Base-by-base conservation (phyloP, 306 rosid species). In the Crataegus laevigata region DNA sequence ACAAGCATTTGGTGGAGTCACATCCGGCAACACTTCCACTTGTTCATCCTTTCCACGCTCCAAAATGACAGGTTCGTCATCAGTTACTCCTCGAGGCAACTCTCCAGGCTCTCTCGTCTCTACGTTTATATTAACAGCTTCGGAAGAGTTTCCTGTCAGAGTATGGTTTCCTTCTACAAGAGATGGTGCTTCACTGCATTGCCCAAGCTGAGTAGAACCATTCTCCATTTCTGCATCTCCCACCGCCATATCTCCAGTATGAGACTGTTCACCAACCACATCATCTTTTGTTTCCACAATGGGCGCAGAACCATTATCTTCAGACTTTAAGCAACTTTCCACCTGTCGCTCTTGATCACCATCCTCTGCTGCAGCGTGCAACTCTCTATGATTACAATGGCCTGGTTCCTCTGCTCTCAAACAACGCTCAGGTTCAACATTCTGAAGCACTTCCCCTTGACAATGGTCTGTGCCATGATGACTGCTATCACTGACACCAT, bases 1-100 rank as follows among this genome's bases (percentile, higher is more conserved):
- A 43, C 10, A 15, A 25, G 3, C 62, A 11, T 15, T 18, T 51
- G 67, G 58, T 17, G 29, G 64, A 36, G 19, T 6, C 43, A 11
- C 11, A 65, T 79, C 62, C 3, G 14, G 22, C 15, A 73, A 78
- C 21, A 25, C 9, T 8, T 80, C 76, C 26, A 18, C 52, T 28
- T 71, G 66, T 66, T 42, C 66, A 10, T 55, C 71, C 45, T 51
- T 78, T 22, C 21, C 51, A 36, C 30, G 61, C 36, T 71, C 71
- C 9, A 13, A 2, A 10, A 50, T 43, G 9, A 11, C 57, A 7
- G 14, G 19, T 18, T 73, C 76, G 21, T 78, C 82, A 38, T 82
- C 84, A 24, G 51, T 8, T 0, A 42, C 83, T 43, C 66, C 89
- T 52, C 13, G 50, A 1, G 78, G 78, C 24, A 84, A 30, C 66